Conservation (phyloP, 352 stramenopile species). For the Peronospora farinosa region DNA sequence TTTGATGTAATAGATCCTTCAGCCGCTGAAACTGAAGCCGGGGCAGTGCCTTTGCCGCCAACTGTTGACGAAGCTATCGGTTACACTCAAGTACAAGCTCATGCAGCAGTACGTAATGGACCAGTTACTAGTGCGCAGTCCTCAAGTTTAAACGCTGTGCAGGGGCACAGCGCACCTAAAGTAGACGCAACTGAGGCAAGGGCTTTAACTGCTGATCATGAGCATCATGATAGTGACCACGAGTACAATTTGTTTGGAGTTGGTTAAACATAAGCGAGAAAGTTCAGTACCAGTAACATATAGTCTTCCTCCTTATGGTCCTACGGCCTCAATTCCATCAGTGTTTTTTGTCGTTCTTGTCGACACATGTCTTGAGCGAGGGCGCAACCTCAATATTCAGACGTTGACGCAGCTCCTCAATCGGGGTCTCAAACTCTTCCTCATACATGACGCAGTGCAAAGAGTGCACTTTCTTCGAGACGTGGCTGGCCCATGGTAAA, state of each 20-base stretch:
- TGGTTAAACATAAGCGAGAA: conserved; percentile 16
- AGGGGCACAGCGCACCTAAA: background rate
- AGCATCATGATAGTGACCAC: conserved; percentile 16
- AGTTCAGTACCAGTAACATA: conserved; percentile 11
- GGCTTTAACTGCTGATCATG: conserved; percentile 12
- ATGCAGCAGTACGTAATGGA: background rate
- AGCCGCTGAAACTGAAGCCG: conserved; percentile 8
- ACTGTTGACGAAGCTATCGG: conserved; percentile 15
- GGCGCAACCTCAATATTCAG: conserved; percentile 48
- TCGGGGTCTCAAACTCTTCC: conserved; percentile 88
- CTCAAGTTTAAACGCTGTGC: conserved; percentile 3
- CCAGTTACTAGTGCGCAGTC: conserved; percentile 2
- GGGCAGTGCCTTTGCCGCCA: conserved; percentile 6
- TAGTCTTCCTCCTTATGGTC: conserved; percentile 5
- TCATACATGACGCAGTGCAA: conserved; percentile 96
- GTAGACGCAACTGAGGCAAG: conserved; percentile 7
- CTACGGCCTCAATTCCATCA: conserved; percentile 5
- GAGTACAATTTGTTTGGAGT: conserved; percentile 32
- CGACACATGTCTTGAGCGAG: conserved; percentile 16
- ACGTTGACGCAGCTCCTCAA: conserved; percentile 80
- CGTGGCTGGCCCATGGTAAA: conserved; percentile 90
- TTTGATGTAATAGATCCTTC: background rate
- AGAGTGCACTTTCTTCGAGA: conserved; percentile 56
- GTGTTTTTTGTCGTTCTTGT: conserved; percentile 17
- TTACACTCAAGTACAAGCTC: conserved; percentile 14